phyloP scores from a whole-genome alignment of 2,329 filamentous ascomycete species.

The Monilinia laxa region DNA sequence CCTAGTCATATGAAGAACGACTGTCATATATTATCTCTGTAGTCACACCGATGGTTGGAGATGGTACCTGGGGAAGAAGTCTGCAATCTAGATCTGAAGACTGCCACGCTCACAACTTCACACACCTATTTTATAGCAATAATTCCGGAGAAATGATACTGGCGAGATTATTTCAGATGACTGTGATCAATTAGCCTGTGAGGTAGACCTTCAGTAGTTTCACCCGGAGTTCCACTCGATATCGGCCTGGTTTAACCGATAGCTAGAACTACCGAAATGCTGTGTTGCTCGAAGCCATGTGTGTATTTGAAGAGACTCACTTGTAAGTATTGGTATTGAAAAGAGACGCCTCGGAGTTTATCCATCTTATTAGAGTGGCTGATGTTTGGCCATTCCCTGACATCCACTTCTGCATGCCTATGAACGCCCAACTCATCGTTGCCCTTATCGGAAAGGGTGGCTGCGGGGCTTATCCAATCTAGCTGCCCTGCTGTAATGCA shows the following conservation, averaged over 20 bases:
- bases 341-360: too few species aligned
- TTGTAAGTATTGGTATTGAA: not conserved
- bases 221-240: not conserved
- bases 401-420: not conserved
- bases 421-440: not conserved
- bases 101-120: conserved; percentile 1
- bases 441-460: not conserved
- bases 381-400: not conserved
- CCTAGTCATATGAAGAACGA: not conserved
- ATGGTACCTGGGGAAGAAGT: conserved; percentile 1
- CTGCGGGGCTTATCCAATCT: conserved; percentile 17
- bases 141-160: conserved; percentile 9
- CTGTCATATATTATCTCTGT: not conserved
- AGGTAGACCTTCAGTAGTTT: not conserved
- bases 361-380: not conserved
- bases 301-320: not conserved
- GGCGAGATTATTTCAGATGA: conserved; percentile 14
- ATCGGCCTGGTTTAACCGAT: not conserved
- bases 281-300: not conserved
- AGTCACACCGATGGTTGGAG: not conserved
- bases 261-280: not conserved
- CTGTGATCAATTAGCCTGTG: conserved; percentile 8
- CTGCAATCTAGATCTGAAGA: not conserved
- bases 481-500: not conserved
- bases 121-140: conserved; percentile 9